These are phyloP conservation scores for Cicer yamashitae DNA, from an alignment of 306 rosid species.

Conservation along the genomic window DNA sequence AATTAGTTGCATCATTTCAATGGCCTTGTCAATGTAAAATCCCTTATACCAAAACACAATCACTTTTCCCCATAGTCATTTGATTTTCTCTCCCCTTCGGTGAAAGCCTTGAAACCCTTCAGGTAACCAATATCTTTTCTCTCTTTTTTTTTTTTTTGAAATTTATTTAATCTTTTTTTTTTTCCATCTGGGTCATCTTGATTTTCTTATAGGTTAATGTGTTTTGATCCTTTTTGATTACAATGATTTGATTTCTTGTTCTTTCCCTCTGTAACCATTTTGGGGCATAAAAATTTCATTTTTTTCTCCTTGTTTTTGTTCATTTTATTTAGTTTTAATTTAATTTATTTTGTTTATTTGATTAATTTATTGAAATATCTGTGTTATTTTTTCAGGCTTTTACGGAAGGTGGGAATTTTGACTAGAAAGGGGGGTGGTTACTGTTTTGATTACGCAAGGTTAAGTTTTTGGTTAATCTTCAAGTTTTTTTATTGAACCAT, in stretches of 20 bases:
- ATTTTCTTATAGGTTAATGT: slow-evolving; percentile 3
- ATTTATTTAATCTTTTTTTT: background rate
- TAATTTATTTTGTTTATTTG: slow-evolving; percentile 13
- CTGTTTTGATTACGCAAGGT: slow-evolving; percentile 44
- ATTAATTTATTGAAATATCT: slow-evolving; percentile 47
- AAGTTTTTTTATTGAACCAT: slow-evolving; percentile 42
- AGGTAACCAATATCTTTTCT: slow-evolving; percentile 37
- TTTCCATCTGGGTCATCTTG: background rate
- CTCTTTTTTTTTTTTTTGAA: background rate
- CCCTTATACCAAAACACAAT: slow-evolving; percentile 25
- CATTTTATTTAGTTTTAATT: background rate
- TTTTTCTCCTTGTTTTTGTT: background rate
- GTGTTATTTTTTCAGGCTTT: slow-evolving; percentile 70
- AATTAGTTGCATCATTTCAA: slow-evolving; percentile 39
- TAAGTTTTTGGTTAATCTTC: slow-evolving; percentile 45
- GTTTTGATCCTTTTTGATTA: slow-evolving; percentile 41
- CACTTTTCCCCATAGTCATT: slow-evolving; percentile 31
- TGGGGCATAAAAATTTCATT: slow-evolving; percentile 39
- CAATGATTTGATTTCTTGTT: slow-evolving; percentile 19
- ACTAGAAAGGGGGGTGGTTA: slow-evolving; percentile 49
- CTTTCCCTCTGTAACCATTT: slow-evolving; percentile 7
- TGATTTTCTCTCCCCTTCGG: slow-evolving; percentile 38
- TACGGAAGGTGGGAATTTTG: slow-evolving; percentile 73
- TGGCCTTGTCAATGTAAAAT: slow-evolving; percentile 3
- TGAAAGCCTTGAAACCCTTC: slow-evolving; percentile 45